Evolutionary conservation across 2,329 filamentous ascomycete genomes (phyloP).

Genomic region (Cladorrhinum sp.): DNA sequence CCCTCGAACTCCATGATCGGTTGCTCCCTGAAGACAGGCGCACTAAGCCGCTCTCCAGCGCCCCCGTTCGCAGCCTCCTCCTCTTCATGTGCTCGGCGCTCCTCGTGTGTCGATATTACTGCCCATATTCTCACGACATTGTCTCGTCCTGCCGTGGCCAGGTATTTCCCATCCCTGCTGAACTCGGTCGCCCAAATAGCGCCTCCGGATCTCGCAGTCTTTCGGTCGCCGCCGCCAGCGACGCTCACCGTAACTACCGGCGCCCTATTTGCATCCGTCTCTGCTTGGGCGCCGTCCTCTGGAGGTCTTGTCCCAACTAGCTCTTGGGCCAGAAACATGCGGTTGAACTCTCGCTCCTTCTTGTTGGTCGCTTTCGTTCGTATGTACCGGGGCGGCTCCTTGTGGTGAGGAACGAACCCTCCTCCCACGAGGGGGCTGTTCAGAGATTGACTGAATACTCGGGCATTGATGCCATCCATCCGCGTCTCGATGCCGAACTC

Average conservation of each 20-base stretch:
- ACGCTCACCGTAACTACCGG: constrained; percentile 31
- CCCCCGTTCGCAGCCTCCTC: constrained; percentile 56
- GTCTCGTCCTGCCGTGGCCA: constrained; percentile 91
- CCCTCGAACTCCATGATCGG: constrained; percentile 77
- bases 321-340: constrained; percentile 88
- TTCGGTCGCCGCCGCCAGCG: constrained; percentile 38
- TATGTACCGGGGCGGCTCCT: constrained; percentile 87
- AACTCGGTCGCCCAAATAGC: constrained; percentile 93
- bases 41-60: constrained; percentile 66
- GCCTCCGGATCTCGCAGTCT: constrained; percentile 47
- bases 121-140: constrained; percentile 82
- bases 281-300: constrained; percentile 13
- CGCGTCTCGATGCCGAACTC: constrained; percentile 65
- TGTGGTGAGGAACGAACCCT: constrained; percentile 81
- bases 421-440: constrained; percentile 54
- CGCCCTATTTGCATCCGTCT: constrained; percentile 13
- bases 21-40: constrained; percentile 82
- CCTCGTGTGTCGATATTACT: constrained; percentile 78
- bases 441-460: constrained; percentile 70
- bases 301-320: constrained; percentile 59
- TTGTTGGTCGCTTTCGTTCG: constrained; percentile 80
- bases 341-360: constrained; percentile 76
- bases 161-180: constrained; percentile 83
- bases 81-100: constrained; percentile 69
- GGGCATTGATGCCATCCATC: constrained; percentile 77